Conservation (phyloP, 345 rosid genomes). For the Dovyalis caffra region DNA sequence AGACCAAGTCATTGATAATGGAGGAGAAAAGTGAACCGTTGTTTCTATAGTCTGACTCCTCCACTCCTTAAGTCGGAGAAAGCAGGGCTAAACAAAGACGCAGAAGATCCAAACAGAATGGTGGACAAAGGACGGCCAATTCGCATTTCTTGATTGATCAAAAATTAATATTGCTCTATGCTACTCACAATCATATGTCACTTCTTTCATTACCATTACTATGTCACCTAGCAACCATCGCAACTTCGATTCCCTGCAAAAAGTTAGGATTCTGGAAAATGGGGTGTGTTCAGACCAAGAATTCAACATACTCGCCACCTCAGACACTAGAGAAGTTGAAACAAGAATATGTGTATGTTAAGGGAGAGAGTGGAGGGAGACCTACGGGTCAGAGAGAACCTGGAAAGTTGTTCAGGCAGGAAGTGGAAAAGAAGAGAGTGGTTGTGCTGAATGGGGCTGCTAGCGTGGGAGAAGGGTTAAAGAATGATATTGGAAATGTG, state of each 20-base stretch:
- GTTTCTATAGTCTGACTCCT: no score
- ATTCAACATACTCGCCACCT: constrained; percentile 20
- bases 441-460: constrained; percentile 1
- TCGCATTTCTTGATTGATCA: constrained; percentile 4
- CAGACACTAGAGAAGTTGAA: constrained; percentile 26
- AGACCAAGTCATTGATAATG: constrained; percentile 14
- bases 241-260: background rate
- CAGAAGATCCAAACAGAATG: constrained; percentile 32
- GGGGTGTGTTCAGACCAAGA: constrained; percentile 45
- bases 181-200: background rate
- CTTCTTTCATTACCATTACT: background rate
- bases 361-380: constrained; percentile 17
- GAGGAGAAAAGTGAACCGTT: background rate
- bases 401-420: constrained; percentile 20
- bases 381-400: background rate
- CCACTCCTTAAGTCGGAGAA: background rate
- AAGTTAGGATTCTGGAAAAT: constrained; percentile 23
- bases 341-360: constrained; percentile 22
- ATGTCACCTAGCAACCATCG: constrained; percentile 23
- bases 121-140: constrained; percentile 31
- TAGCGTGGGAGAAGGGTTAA: constrained; percentile 5
- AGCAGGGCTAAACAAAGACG: background rate
- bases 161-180: background rate
- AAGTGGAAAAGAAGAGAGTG: constrained; percentile 1
- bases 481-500: constrained; percentile 18